Conservation (phyloP, 805 yeast genomes). For the Kluyveromyces dobzhanskii region DNA sequence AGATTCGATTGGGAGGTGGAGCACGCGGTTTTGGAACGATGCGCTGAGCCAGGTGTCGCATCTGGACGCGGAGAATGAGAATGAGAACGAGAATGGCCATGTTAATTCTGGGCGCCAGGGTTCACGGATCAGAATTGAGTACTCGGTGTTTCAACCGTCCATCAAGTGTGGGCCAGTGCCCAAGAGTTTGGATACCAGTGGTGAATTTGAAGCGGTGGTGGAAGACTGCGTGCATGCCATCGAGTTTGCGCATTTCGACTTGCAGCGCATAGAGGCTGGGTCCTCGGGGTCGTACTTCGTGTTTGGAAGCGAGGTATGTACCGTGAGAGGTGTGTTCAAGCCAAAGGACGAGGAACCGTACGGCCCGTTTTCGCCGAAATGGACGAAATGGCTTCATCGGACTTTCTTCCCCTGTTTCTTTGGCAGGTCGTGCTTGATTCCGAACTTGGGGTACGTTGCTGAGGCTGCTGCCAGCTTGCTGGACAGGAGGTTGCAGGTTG, state of each 20-base stretch:
- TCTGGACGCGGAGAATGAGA: not conserved
- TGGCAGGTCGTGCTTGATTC: slow-evolving; percentile 64
- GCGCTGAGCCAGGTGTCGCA: not conserved
- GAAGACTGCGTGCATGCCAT: slow-evolving; percentile 39
- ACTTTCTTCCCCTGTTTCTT: slow-evolving; percentile 71
- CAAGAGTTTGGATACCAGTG: not conserved
- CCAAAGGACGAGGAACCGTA: slow-evolving; percentile 79
- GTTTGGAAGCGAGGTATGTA: slow-evolving; percentile 20
- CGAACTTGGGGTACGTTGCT: slow-evolving; percentile 62
- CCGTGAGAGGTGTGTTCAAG: slow-evolving; percentile 51
- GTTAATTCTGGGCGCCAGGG: too few species aligned
- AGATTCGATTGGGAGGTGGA: slow-evolving; percentile 6
- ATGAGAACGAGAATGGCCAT: too few species aligned
- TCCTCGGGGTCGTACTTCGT: slow-evolving; percentile 67
- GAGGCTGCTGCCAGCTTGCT: slow-evolving; percentile 66
- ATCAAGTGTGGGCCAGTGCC: not conserved
- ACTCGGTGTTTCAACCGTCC: slow-evolving; percentile 38
- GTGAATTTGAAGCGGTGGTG: slow-evolving; percentile 27
- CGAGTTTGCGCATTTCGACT: slow-evolving; percentile 35
- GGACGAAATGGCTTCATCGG: slow-evolving; percentile 74
- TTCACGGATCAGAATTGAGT: slow-evolving; percentile 39
- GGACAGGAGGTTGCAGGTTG: slow-evolving; percentile 50
- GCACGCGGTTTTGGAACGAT: slow-evolving; percentile 5
- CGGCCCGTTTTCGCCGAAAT: slow-evolving; percentile 68
- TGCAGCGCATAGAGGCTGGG: slow-evolving; percentile 51